Evolutionary conservation across 2,329 filamentous ascomycete species (phyloP).

Genomic region (Incumbomyces lentus): DNA sequence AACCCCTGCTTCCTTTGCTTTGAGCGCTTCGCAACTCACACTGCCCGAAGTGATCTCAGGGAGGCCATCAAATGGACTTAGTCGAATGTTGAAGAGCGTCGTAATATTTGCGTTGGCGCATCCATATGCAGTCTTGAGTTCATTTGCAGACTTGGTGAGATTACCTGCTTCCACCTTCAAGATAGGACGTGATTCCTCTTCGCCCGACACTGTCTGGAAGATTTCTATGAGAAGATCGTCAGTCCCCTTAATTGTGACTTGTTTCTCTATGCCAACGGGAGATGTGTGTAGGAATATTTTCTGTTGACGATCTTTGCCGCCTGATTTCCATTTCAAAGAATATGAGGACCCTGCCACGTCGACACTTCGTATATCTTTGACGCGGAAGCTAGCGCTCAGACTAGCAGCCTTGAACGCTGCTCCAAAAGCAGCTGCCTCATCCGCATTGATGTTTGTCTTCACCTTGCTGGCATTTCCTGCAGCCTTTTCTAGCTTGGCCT

Average conservation of each 20-base stretch:
- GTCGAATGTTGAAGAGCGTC: slow-evolving; percentile 66
- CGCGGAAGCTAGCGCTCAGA: slow-evolving; percentile 87
- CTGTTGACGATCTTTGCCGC: slow-evolving; percentile 64
- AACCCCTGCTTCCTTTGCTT: slow-evolving; percentile 64
- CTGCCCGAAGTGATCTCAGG: slow-evolving; percentile 66
- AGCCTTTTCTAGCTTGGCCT: slow-evolving; percentile 71
- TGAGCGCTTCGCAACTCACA: slow-evolving; percentile 75
- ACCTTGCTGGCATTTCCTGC: slow-evolving; percentile 67
- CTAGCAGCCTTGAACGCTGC: slow-evolving; percentile 89
- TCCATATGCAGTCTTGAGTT: slow-evolving; percentile 66
- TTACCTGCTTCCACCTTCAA: slow-evolving; percentile 67
- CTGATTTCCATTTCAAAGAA: slow-evolving; percentile 63
- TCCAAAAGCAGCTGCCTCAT: slow-evolving; percentile 92
- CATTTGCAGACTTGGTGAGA: slow-evolving; percentile 68
- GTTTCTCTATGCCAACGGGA: slow-evolving; percentile 66
- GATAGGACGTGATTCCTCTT: slow-evolving; percentile 47
- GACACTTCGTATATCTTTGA: slow-evolving; percentile 86
- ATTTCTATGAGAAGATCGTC: slow-evolving; percentile 73
- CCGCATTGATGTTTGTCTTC: slow-evolving; percentile 88
- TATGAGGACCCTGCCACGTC: slow-evolving; percentile 67
- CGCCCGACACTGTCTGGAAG: slow-evolving; percentile 55
- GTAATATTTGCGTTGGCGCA: slow-evolving; percentile 68
- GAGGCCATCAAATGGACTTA: slow-evolving; percentile 64
- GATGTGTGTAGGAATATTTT: slow-evolving; percentile 74
- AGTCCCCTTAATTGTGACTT: slow-evolving; percentile 70